phyloP scores from a whole-genome alignment of 805 yeast species.

The Groenewaldozyma salmanticensis region DNA sequence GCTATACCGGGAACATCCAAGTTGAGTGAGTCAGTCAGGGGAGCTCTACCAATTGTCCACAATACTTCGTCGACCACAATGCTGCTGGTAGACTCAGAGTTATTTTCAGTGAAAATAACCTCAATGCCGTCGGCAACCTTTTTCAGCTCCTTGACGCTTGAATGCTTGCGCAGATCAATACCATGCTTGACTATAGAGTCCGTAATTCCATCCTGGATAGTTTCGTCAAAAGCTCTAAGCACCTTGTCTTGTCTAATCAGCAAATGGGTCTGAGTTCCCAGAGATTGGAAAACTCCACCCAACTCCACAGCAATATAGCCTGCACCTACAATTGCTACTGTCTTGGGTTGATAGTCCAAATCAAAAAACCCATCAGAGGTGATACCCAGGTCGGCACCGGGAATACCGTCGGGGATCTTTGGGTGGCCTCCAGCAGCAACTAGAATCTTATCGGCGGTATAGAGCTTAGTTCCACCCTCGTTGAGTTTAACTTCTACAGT shows the following conservation, averaged over 20 bases:
- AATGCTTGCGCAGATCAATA: conserved; percentile 63
- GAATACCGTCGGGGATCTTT: conserved; percentile 53
- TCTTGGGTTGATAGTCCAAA: conserved; percentile 73
- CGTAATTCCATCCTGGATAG: conserved; percentile 71
- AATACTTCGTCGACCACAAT: conserved; percentile 70
- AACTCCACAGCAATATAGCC: conserved; percentile 96
- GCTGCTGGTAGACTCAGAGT: conserved; percentile 23
- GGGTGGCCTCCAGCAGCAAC: conserved; percentile 94
- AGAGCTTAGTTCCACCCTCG: conserved; percentile 48
- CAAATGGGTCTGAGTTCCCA: conserved; percentile 79
- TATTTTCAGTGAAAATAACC: conserved; percentile 35
- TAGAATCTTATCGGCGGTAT: conserved; percentile 72
- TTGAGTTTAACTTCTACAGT: conserved; percentile 62
- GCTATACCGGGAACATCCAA: conserved; percentile 68
- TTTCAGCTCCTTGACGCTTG: conserved; percentile 36
- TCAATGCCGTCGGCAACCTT: conserved; percentile 37
- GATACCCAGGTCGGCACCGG: conserved; percentile 76
- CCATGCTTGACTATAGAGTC: conserved; percentile 75
- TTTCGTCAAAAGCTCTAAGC: conserved; percentile 75
- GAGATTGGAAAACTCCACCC: conserved; percentile 85
- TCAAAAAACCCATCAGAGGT: conserved; percentile 88
- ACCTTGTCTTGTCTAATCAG: conserved; percentile 88
- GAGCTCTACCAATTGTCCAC: conserved; percentile 92
- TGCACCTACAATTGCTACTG: conserved; percentile 93
- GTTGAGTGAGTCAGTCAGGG: conserved; percentile 57